phyloP scores from a whole-genome alignment of 1,284 basidiomycete species.

The Apiotrichum laibachii region DNA sequence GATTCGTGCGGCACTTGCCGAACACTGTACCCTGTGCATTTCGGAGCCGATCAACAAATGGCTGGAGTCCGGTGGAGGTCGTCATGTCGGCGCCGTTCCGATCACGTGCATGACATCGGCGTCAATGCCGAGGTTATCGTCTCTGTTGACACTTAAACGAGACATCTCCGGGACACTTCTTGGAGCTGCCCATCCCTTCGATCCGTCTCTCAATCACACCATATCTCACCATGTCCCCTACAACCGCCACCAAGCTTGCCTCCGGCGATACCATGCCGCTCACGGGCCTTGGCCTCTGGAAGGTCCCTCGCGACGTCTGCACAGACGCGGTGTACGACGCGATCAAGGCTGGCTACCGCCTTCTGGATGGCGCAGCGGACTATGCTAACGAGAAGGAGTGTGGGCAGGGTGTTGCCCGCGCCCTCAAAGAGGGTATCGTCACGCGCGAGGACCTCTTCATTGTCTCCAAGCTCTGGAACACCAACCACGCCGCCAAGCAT shows the following conservation, averaged over 20 bases:
- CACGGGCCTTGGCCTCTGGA: slow-evolving; percentile 31
- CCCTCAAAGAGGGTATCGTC: slow-evolving; percentile 57
- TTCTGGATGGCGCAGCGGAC: slow-evolving; percentile 52
- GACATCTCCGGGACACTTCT: too few species aligned
- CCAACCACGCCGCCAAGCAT: slow-evolving; percentile 47
- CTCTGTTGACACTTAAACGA: too few species aligned
- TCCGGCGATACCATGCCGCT: slow-evolving; percentile 17
- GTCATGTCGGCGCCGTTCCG: too few species aligned
- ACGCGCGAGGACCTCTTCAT: slow-evolving; percentile 61
- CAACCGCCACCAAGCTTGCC: slow-evolving; percentile 5
- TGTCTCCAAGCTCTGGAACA: slow-evolving; percentile 68
- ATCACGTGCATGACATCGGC: too few species aligned
- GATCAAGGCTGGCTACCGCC: slow-evolving; percentile 53
- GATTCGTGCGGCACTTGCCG: too few species aligned
- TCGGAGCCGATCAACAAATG: too few species aligned
- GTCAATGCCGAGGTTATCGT: too few species aligned
- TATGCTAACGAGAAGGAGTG: slow-evolving; percentile 58
- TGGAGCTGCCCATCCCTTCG: too few species aligned
- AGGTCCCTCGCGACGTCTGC: slow-evolving; percentile 24
- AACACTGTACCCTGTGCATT: too few species aligned
- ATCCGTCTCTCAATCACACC: too few species aligned
- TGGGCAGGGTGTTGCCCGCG: slow-evolving; percentile 62
- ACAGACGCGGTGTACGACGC: slow-evolving; percentile 52
- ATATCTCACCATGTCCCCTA: background rate
- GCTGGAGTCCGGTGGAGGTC: too few species aligned